These are phyloP conservation scores for Trametes elegans DNA, from an alignment of 768 basidiomycete genomes.

Conservation along the genomic window DNA sequence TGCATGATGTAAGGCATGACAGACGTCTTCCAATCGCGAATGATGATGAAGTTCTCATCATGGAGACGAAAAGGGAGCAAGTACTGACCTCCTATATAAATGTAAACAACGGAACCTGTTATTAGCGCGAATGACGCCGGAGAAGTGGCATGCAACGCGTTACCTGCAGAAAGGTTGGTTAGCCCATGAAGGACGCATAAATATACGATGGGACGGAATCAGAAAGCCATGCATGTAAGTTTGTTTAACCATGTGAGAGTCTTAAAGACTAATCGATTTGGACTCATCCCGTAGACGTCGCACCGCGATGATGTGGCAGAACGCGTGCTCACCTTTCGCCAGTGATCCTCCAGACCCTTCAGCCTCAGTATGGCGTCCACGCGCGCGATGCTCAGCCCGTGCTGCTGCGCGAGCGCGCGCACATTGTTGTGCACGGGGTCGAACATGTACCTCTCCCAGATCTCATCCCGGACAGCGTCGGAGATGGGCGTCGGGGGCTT, in stretches of 20 bases:
- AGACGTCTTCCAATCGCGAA: constrained; percentile 67
- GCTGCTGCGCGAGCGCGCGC: constrained; percentile 56
- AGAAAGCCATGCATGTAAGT: constrained; percentile 41
- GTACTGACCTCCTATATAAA: constrained; percentile 43
- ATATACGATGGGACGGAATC: constrained; percentile 24
- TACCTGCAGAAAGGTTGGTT: constrained; percentile 25
- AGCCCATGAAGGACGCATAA: constrained; percentile 24
- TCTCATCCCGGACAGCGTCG: constrained; percentile 49
- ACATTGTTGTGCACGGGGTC: constrained; percentile 56
- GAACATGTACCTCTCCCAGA: constrained; percentile 62
- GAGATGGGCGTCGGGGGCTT: constrained; percentile 77
- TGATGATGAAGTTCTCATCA: constrained; percentile 61
- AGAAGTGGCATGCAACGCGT: background rate
- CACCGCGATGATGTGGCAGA: background rate
- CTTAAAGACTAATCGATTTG: constrained; percentile 96
- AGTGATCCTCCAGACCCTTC: constrained; percentile 71
- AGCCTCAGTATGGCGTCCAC: constrained; percentile 81
- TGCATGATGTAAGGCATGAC: constrained; percentile 62
- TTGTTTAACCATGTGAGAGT: constrained; percentile 70
- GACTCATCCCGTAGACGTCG: constrained; percentile 51
- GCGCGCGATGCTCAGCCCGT: constrained; percentile 72
- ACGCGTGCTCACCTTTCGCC: constrained; percentile 59
- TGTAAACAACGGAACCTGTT: no score
- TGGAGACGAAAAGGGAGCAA: background rate
- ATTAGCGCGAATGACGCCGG: no score